Evolutionary conservation across 2,329 filamentous ascomycete species (phyloP).

Genomic region (Bimuria novae-zelandiae): DNA sequence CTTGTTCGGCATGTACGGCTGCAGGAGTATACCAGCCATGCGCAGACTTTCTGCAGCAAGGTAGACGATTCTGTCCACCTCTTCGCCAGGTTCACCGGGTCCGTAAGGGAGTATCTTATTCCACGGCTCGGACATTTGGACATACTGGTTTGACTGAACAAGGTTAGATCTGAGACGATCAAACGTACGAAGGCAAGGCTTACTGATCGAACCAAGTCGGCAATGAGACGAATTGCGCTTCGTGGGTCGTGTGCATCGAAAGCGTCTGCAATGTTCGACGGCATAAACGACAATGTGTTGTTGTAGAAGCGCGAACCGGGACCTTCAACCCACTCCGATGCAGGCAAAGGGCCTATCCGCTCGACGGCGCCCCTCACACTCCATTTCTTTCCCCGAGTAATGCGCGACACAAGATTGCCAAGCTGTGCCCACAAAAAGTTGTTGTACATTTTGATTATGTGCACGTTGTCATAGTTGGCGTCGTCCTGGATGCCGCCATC

Average conservation of each 20-base stretch:
- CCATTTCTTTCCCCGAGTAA: slow-evolving; percentile 72
- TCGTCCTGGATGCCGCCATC: slow-evolving; percentile 79
- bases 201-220: slow-evolving; percentile 35
- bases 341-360: slow-evolving; percentile 31
- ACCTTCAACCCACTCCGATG: slow-evolving; percentile 33
- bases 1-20: slow-evolving; percentile 88
- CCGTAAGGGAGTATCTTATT: slow-evolving; percentile 49
- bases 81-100: slow-evolving; percentile 35
- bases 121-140: slow-evolving; percentile 74
- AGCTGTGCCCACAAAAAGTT: slow-evolving; percentile 77
- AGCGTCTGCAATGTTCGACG: slow-evolving; percentile 24
- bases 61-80: slow-evolving; percentile 62
- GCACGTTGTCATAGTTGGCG: slow-evolving; percentile 80
- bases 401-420: slow-evolving; percentile 77
- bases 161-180: slow-evolving; percentile 8
- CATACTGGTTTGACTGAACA: slow-evolving; percentile 66
- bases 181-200: slow-evolving; percentile 11
- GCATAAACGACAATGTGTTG: slow-evolving; percentile 41
- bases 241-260: slow-evolving; percentile 38
- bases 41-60: slow-evolving; percentile 76
- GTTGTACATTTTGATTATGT: slow-evolving; percentile 76
- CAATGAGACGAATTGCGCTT: slow-evolving; percentile 30
- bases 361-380: slow-evolving; percentile 65
- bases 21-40: slow-evolving; percentile 79
- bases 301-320: slow-evolving; percentile 40